Percentiles rank a stretch among this genome's conserved stretches.
These are phyloP conservation scores for Meira nashicola DNA, from an alignment of 1,284 basidiomycete genomes.

Conservation along the genomic window DNA sequence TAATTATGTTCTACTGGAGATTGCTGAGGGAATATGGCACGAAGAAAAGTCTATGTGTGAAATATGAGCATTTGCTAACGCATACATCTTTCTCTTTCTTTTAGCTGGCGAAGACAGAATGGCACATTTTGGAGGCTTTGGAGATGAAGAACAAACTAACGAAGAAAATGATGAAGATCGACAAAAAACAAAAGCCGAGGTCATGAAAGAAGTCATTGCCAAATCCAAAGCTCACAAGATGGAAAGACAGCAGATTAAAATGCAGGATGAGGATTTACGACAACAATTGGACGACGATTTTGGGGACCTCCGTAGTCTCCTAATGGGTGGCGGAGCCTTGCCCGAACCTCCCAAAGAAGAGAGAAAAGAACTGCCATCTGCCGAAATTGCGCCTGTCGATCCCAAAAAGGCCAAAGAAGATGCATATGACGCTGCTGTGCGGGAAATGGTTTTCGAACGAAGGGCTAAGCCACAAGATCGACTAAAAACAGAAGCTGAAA, in stretches of 20 bases:
- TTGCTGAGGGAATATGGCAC: constrained; percentile 35
- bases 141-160: constrained; percentile 67
- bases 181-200: constrained; percentile 71
- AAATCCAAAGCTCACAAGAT: constrained; percentile 80
- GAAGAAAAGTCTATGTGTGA: background rate
- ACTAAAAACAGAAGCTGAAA: constrained; percentile 92
- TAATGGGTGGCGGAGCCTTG: constrained; percentile 51
- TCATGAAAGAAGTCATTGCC: constrained; percentile 96
- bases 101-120: constrained; percentile 55
- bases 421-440: constrained; percentile 81
- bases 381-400: constrained; percentile 2
- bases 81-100: background rate
- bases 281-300: constrained; percentile 85
- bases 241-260: constrained; percentile 78
- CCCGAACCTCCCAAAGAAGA: background rate
- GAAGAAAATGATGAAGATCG: constrained; percentile 54
- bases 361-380: constrained; percentile 11
- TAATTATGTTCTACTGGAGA: constrained; percentile 51
- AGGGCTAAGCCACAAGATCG: constrained; percentile 91
- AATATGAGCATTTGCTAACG: background rate
- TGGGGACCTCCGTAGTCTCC: constrained; percentile 71
- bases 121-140: constrained; percentile 76
- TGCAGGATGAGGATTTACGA: constrained; percentile 78
- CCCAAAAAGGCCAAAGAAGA: constrained; percentile 19
- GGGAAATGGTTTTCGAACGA: constrained; percentile 86